These are phyloP conservation scores for Eremomyces bilateralis DNA, from an alignment of 495 filamentous ascomycete genomes.

Conservation along the genomic window DNA sequence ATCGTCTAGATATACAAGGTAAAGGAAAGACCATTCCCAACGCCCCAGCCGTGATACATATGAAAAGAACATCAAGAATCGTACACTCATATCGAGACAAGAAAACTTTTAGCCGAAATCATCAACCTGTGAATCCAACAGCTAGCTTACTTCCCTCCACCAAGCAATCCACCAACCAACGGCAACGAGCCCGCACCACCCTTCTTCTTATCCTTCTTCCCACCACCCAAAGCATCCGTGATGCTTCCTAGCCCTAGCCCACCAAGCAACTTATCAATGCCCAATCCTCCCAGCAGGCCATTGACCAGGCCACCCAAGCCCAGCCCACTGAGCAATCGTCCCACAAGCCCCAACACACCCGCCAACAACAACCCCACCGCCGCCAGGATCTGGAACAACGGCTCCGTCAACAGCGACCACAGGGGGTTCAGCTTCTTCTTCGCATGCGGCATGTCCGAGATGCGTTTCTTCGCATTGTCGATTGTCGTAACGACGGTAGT, in stretches of 20 bases:
- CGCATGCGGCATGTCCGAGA: slow-evolving; percentile 77
- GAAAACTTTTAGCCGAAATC: too few species aligned
- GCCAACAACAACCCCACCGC: slow-evolving; percentile 67
- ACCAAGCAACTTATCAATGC: slow-evolving; percentile 54
- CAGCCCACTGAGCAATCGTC: slow-evolving; percentile 58
- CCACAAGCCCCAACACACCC: slow-evolving; percentile 68
- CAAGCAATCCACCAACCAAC: slow-evolving; percentile 20
- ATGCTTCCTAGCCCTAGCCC: slow-evolving; percentile 48
- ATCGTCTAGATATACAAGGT: too few species aligned
- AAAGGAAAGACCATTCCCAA: too few species aligned
- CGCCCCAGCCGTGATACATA: too few species aligned
- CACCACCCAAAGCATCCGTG: slow-evolving; percentile 29
- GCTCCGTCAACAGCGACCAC: slow-evolving; percentile 62
- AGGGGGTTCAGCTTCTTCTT: slow-evolving; percentile 88
- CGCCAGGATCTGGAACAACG: slow-evolving; percentile 80
- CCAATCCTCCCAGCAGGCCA: slow-evolving; percentile 58
- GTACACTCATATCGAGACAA: too few species aligned
- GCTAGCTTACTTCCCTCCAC: slow-evolving; percentile 10
- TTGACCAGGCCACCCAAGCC: slow-evolving; percentile 66
- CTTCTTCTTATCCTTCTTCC: slow-evolving; percentile 23
- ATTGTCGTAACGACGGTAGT: slow-evolving; percentile 49
- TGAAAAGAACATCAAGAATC: too few species aligned
- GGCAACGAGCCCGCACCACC: slow-evolving; percentile 15
- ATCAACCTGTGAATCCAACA: too few species aligned
- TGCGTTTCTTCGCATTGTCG: slow-evolving; percentile 64